Percentiles rank a stretch among this genome's conserved stretches.
phyloP scores from a whole-genome alignment of 2,329 filamentous ascomycete genomes.

The Fusarium sp. region DNA sequence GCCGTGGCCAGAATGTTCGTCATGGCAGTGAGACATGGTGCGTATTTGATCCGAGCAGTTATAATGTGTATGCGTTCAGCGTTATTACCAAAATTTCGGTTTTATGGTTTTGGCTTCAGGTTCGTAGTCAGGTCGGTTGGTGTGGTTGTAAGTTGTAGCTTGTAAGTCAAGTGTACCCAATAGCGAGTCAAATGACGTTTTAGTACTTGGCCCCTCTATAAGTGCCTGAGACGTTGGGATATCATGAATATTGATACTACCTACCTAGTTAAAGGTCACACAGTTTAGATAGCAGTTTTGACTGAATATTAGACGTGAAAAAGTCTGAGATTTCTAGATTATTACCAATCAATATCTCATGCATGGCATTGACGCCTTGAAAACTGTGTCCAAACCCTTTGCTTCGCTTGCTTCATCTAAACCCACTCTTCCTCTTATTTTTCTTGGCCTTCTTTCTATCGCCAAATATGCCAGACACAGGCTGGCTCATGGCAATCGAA shows the following conservation, averaged over 20 bases:
- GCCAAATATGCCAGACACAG: constrained; percentile 61
- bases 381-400: background rate
- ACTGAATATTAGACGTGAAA: background rate
- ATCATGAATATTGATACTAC: constrained; percentile 25
- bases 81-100: background rate
- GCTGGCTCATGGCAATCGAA: constrained; percentile 61
- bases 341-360: background rate
- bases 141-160: constrained; percentile 20
- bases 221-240: constrained; percentile 2
- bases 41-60: background rate
- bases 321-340: background rate
- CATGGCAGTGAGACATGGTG: constrained; percentile 63
- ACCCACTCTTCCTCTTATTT: constrained; percentile 58
- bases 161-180: constrained; percentile 35
- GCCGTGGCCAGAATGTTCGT: constrained; percentile 64
- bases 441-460: constrained; percentile 60
- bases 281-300: background rate
- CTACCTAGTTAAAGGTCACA: background rate
- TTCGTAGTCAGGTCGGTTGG: constrained; percentile 12
- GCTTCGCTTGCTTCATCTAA: constrained; percentile 49
- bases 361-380: background rate
- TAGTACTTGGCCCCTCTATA: constrained; percentile 22
- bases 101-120: background rate
- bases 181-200: constrained; percentile 38
- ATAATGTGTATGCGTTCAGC: background rate